Evolutionary conservation across 2,329 filamentous ascomycete genomes (phyloP), one percentile per base, ranked within the genome.

Genomic region (Zelopaecilomyces penicillatus): DNA sequence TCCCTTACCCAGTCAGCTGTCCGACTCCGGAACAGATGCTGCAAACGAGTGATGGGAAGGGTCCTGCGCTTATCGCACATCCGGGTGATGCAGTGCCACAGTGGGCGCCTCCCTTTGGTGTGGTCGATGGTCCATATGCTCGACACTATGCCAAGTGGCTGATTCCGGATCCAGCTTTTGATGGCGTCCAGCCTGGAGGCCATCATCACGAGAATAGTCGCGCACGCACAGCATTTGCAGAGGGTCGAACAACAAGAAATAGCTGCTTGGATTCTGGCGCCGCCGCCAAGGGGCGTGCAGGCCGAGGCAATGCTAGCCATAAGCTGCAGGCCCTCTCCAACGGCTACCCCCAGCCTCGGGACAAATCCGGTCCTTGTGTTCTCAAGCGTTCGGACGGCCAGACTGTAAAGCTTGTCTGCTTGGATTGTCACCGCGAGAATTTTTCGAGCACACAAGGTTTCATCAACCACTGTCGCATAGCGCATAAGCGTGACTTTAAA

Each of bases 371-470:
- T 4, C 88, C 89, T 46, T 87, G 90, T 64, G 75, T 93, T 52
- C 75, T 95, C 61, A 90, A 88, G 66, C 84, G 89, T 56, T 83
- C 85, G 43, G 90, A 97, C 65, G 87, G 87, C 45, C 76, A 87
- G 59, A 82, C 83, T 52, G 91, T 97, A 52, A 94, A 95, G 66
- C 76, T 97, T 40, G 84, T 95, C 51, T 98, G 93, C 70, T 67
- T 86, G 47, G 85, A 93, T 63, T 97, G 93, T 65, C 76, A 88
- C 41, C 78, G 91, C 51, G 87, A 88, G 62, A 87, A 96, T 63
- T 97, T 97, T 60, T 90, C 85, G 45, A 97, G 90, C 68, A 94
- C 90, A 0, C 93, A 97, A 65, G 93, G 93, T n/a, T 97, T 97
- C 67, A 93, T 98, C 69, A 98, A 98, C 60, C 93, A 98, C 62